Evolutionary conservation across 176 grass and related monocot species (phyloP), one percentile per base, ranked within the genome.

Genomic region (Areca catechu): DNA sequence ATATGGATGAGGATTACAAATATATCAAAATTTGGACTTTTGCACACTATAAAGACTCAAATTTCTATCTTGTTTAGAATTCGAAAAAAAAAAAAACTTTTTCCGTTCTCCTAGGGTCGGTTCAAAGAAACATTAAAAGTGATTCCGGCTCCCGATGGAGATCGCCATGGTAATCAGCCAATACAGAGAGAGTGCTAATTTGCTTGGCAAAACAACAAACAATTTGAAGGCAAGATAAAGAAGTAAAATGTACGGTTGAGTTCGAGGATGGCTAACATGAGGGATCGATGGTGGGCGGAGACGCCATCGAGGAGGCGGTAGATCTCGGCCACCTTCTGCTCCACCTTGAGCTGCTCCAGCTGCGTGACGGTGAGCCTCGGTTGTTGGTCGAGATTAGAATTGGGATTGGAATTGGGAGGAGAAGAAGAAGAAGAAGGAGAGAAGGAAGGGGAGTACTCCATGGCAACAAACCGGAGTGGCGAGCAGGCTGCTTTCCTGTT

Each of bases 321-420:
- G 75, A 96, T 85, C 71, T 85, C 77, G 50, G 54, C 75, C 43
- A 90, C 83, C 64, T 68, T 77, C 21, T 57, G 51, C 75, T 90
- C 86, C 57, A 96, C 86, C 61, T 49, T 81, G 77, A 84, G 79
- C 86, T 87, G 86, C 72, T 90, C 76, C 70, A 77, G 56, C 83
- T 88, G 83, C 51, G 83, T 85, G 74, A 81, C 74, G 19, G 92
- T 96, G 69, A 80, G 68, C 65, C 65, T 69, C 34, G 34, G 34
- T 43, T 43, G 34, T 10, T 14, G 9, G 34, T 43, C 34, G 10
- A 43, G 10, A 43, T 43, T 43, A 2, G 34, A 24, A 69, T 4
- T 43, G 48, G 24, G 23, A 3, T 6, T 29, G 5, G 27, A 5
- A 29, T 0, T 29, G 27, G 0, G 4, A 6, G 27, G 54, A 16